phyloP scores from a whole-genome alignment of 139 green algal species.

The Tetraselmis chui region DNA sequence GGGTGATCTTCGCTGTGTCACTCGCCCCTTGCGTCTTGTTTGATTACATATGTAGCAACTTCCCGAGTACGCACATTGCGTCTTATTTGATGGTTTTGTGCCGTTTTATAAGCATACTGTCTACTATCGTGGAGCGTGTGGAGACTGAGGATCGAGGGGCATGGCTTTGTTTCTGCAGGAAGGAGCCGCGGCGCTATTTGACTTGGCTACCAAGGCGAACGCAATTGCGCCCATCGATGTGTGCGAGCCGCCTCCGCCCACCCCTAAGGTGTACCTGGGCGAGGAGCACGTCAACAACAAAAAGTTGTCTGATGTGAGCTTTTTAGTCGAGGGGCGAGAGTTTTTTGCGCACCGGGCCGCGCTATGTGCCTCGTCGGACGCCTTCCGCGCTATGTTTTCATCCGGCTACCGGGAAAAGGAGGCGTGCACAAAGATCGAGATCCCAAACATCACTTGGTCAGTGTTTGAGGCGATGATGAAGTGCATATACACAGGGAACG shows the following conservation, averaged over 20 bases:
- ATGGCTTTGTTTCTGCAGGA: slow-evolving; percentile 39
- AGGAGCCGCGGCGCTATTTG: slow-evolving; percentile 56
- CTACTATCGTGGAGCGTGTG: too few relatives aligned
- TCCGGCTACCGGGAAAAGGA: slow-evolving; percentile 81
- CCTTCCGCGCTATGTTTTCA: slow-evolving; percentile 93
- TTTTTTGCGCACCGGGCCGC: slow-evolving; percentile 91
- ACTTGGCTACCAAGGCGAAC: slow-evolving; percentile 69
- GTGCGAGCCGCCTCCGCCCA: slow-evolving; percentile 41
- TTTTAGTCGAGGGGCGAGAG: slow-evolving; percentile 77
- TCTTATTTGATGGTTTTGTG: too few relatives aligned
- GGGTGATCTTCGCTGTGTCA: too few relatives aligned
- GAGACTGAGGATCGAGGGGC: too few relatives aligned
- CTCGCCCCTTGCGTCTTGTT: too few relatives aligned
- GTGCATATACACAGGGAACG: slow-evolving; percentile 84
- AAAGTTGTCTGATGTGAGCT: slow-evolving; percentile 83
- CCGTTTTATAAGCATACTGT: too few relatives aligned
- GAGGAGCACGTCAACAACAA: slow-evolving; percentile 87
- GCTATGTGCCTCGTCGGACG: slow-evolving; percentile 79
- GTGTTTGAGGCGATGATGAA: slow-evolving; percentile 88
- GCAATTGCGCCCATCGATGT: slow-evolving; percentile 41
- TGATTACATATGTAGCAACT: too few relatives aligned
- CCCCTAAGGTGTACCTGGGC: slow-evolving; percentile 50
- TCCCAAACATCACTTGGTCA: slow-evolving; percentile 83
- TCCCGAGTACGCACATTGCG: too few relatives aligned
- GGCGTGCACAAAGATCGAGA: slow-evolving; percentile 68